These are phyloP conservation scores for Hysterangium stoloniferum DNA, from an alignment of 768 basidiomycete species.

Conservation along the genomic window DNA sequence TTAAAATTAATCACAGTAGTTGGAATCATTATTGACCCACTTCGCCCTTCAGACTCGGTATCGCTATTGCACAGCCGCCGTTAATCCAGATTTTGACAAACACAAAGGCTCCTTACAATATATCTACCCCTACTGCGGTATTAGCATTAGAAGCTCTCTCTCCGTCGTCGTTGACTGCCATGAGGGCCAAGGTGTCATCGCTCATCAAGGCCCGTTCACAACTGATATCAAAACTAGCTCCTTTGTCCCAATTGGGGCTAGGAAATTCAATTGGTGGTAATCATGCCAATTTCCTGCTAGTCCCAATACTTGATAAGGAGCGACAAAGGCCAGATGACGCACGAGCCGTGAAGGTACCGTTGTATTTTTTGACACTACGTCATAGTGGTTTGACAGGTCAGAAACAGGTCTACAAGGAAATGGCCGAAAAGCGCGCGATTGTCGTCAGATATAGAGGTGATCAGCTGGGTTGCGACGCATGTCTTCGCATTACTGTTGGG, in stretches of 20 bases:
- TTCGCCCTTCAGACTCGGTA: constrained; percentile 56
- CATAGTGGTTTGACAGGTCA: constrained; percentile 17
- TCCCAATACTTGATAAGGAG: constrained; percentile 56
- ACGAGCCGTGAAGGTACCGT: constrained; percentile 37
- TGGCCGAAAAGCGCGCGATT: constrained; percentile 81
- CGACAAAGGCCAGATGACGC: constrained; percentile 44
- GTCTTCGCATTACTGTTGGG: constrained; percentile 86
- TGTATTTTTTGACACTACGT: neutral
- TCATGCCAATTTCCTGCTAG: constrained; percentile 85
- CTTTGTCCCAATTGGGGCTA: constrained; percentile 31
- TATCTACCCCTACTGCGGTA: constrained; percentile 82
- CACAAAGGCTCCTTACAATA: constrained; percentile 96
- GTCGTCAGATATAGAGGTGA: constrained; percentile 87
- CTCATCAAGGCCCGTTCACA: constrained; percentile 50
- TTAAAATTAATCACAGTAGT: constrained; percentile 4
- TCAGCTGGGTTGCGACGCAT: constrained; percentile 81
- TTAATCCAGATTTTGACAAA: constrained; percentile 88
- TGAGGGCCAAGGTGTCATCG: constrained; percentile 56
- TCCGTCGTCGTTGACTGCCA: constrained; percentile 47
- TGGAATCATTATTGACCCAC: neutral
- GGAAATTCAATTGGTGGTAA: constrained; percentile 70
- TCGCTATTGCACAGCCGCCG: constrained; percentile 83
- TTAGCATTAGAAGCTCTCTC: constrained; percentile 77
- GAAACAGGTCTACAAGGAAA: constrained; percentile 58
- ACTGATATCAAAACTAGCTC: constrained; percentile 44